phyloP scores from a whole-genome alignment of 108 stramenopile genomes.

The Pseudonitzschia pungens region DNA sequence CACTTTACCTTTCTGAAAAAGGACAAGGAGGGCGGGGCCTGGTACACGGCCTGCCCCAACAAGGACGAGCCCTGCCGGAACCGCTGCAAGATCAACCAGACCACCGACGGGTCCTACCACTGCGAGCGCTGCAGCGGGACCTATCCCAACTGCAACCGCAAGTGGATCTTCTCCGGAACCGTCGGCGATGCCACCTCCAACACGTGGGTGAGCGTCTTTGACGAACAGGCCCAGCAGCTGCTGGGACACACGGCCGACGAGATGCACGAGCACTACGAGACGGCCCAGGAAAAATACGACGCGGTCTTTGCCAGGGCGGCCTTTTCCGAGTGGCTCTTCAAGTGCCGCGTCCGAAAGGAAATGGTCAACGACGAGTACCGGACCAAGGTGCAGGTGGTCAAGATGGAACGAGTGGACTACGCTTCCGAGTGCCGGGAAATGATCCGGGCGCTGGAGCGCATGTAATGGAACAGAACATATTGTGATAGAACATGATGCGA shows the following conservation, averaged over 20 bases:
- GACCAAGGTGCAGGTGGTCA: slow-evolving; percentile 74
- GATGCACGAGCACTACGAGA: slow-evolving; percentile 36
- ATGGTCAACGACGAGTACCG: slow-evolving; percentile 87
- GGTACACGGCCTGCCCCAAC: slow-evolving; percentile 95
- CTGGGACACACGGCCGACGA: slow-evolving; percentile 86
- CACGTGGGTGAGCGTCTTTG: slow-evolving; percentile 90
- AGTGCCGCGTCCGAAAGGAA: slow-evolving; percentile 92
- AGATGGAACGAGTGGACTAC: slow-evolving; percentile 82
- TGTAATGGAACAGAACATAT: too few species aligned
- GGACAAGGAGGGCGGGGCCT: slow-evolving; percentile 91
- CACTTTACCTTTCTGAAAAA: slow-evolving; percentile 90
- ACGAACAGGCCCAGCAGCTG: slow-evolving; percentile 81
- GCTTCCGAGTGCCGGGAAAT: slow-evolving; percentile 76
- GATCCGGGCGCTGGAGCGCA: slow-evolving; percentile 66
- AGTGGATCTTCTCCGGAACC: slow-evolving; percentile 87
- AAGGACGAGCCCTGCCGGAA: slow-evolving; percentile 85
- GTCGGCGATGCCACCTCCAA: slow-evolving; percentile 82
- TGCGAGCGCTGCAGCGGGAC: slow-evolving; percentile 85
- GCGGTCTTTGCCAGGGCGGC: slow-evolving; percentile 65
- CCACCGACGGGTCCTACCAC: slow-evolving; percentile 77
- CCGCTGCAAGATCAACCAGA: slow-evolving; percentile 80
- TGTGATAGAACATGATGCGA: too few species aligned
- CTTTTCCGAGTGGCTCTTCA: slow-evolving; percentile 86
- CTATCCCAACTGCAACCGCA: slow-evolving; percentile 70
- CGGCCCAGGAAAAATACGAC: slow-evolving; percentile 69